These are phyloP conservation scores for Suhomyces atakaporum DNA, from an alignment of 1,139 yeast genomes.

Conservation along the genomic window DNA sequence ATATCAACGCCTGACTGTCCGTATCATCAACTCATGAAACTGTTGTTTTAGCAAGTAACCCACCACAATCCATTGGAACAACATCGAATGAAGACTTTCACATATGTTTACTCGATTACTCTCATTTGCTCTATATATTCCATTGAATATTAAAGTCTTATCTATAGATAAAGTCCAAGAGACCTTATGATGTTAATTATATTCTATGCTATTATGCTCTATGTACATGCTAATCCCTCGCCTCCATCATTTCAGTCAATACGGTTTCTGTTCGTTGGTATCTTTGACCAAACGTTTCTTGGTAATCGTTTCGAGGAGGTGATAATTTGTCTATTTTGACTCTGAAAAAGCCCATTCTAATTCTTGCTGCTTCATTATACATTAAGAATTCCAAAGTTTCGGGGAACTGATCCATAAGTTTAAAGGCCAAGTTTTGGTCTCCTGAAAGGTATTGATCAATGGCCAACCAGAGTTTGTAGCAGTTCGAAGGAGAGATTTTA, in stretches of 20 bases:
- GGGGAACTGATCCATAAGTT: conserved; percentile 37
- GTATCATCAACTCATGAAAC: too few relatives aligned
- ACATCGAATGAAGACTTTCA: too few relatives aligned
- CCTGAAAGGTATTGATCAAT: conserved; percentile 21
- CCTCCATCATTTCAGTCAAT: conserved; percentile 7
- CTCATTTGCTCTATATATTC: too few relatives aligned
- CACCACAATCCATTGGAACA: too few relatives aligned
- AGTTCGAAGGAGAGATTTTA: conserved; percentile 21
- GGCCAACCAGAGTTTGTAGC: conserved; percentile 20
- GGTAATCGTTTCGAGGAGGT: conserved; percentile 22
- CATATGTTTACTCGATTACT: too few relatives aligned
- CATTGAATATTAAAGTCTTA: too few relatives aligned
- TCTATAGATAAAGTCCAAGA: too few relatives aligned
- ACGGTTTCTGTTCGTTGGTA: conserved; percentile 24
- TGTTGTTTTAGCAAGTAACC: too few relatives aligned
- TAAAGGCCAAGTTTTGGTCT: conserved; percentile 22
- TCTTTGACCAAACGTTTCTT: conserved; percentile 24
- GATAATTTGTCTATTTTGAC: conserved; percentile 22
- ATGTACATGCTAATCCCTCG: neutral
- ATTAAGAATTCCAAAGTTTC: conserved; percentile 34
- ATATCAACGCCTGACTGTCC: too few relatives aligned
- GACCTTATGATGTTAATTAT: too few relatives aligned
- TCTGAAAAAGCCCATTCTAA: conserved; percentile 26
- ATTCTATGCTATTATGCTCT: neutral
- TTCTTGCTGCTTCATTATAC: conserved; percentile 21